Base-by-base conservation (phyloP, 78 protist species). In the Paratrimastix pyriformis region DNA sequence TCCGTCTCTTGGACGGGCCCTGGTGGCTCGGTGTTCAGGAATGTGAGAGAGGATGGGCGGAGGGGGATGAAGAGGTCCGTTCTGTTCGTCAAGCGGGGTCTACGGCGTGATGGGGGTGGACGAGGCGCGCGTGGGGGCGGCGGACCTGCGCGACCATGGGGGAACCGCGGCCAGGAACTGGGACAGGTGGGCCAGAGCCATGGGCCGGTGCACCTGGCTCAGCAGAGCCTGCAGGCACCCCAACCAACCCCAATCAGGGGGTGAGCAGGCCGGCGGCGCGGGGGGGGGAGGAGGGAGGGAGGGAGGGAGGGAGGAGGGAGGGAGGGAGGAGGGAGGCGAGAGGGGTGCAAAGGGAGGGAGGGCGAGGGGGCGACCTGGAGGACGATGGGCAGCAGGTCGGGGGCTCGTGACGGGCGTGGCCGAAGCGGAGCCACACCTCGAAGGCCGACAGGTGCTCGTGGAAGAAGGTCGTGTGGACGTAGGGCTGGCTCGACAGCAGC, bases 41-140 rank as follows among this genome's bases (percentile, higher is more conserved):
- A n/a, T n/a, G n/a, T 65, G 35, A 91, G 96, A 2, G 98, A 96
- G 95, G 95, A 95, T 5, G 94, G 81, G 2, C 97, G 97, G 5
- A 89, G 55, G 44, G 90, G 94, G 18, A 95, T 60, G 65, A 91
- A 95, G 3, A 97, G 81, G 58, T 93, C 93, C 7, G 84, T 77
- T 71, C n/a, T n/a, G n/a, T n/a, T 52, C 37, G 26, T 26, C 26
- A n/a, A 52, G 26, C 26, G 26, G 26, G 26, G 26, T n/a, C 26
- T 52, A 26, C 26, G 26, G 26, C 24, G 26, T 52, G 26, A 52
- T 52, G 24, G 58, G 58, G 58, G 26, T 24, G 26, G 24, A 26
- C 24, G 26, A n/a, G 26, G 26, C 26, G 24, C 58, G n/a, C n/a
- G n/a, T n/a, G n/a, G n/a, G n/a, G n/a, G n/a, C n/a, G n/a, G n/a